These are phyloP conservation scores for Chlorella sp. DNA, from an alignment of 139 green algal genomes.

Conservation along the genomic window DNA sequence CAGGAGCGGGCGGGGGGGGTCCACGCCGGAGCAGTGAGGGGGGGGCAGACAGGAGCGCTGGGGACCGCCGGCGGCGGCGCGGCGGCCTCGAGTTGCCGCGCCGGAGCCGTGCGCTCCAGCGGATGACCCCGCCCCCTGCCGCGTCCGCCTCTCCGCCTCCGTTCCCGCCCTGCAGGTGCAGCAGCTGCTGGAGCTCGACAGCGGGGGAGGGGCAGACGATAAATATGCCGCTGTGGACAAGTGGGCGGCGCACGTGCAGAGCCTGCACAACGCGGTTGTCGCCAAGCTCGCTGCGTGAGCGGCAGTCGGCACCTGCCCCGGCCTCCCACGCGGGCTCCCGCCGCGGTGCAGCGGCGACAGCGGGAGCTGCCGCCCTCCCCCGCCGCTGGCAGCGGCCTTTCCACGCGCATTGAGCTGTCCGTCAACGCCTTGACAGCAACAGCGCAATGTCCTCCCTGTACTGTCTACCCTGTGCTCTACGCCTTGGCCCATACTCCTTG, in stretches of 20 bases:
- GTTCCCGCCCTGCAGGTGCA: conserved; percentile 58
- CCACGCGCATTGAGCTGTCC: not conserved
- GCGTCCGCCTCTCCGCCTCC: not conserved
- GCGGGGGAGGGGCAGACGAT: conserved; percentile 34
- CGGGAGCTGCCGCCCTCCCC: not conserved
- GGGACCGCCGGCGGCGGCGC: too few species aligned
- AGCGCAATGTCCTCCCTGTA: not conserved
- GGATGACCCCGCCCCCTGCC: not conserved
- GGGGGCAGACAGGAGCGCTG: too few species aligned
- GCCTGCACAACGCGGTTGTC: conserved; percentile 63
- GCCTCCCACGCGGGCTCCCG: too few species aligned
- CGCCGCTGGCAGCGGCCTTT: not conserved
- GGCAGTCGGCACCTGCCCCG: conserved; percentile 1
- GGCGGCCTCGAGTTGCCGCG: too few species aligned
- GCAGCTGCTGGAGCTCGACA: conserved; percentile 79
- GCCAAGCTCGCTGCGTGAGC: conserved; percentile 64
- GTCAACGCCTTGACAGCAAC: too few species aligned
- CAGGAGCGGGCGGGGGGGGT: too few species aligned
- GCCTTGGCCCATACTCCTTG: too few species aligned
- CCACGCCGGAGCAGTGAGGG: too few species aligned
- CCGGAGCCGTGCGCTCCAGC: too few species aligned
- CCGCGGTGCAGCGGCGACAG: not conserved
- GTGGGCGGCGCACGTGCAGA: conserved; percentile 79
- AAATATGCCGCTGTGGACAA: conserved; percentile 87
- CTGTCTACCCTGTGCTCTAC: not conserved